These are phyloP conservation scores for Fonsecaea erecta DNA, from an alignment of 2,329 filamentous ascomycete species.

Conservation along the genomic window DNA sequence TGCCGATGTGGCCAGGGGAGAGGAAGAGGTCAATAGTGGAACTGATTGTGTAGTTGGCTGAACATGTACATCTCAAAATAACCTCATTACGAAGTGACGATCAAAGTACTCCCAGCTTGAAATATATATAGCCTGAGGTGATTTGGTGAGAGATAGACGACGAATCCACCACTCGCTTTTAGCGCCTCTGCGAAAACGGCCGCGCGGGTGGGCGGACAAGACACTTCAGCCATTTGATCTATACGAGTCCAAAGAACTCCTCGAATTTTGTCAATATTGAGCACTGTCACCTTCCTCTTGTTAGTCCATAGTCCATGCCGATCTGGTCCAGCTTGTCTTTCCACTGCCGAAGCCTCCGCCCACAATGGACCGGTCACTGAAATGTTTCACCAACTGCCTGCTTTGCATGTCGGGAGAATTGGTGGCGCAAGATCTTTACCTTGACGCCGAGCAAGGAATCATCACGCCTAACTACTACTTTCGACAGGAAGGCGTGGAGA, in stretches of 20 bases:
- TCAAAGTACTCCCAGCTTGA: not conserved
- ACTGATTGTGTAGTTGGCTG: not conserved
- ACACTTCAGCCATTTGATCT: not conserved
- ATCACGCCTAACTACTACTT: constrained; percentile 36
- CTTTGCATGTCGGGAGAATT: constrained; percentile 32
- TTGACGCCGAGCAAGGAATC: constrained; percentile 27
- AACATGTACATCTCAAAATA: not conserved
- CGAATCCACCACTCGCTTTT: not conserved
- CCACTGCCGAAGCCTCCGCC: not conserved
- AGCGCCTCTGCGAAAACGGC: not conserved
- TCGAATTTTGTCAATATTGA: not conserved
- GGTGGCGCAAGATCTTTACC: constrained; percentile 33
- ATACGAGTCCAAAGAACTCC: not conserved
- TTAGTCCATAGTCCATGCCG: not conserved
- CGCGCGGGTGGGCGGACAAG: not conserved
- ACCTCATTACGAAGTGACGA: not conserved
- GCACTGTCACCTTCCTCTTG: not conserved
- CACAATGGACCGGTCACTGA: constrained; percentile 26
- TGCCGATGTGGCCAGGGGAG: not conserved
- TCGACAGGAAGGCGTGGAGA: constrained; percentile 30
- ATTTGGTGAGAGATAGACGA: not conserved
- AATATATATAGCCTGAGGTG: not conserved
- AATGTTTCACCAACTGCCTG: constrained; percentile 35
- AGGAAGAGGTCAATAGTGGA: not conserved
- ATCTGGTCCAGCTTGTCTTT: not conserved